These are phyloP conservation scores for Azolla pinnata DNA, from an alignment of 75 land plant species.

Conservation along the genomic window DNA sequence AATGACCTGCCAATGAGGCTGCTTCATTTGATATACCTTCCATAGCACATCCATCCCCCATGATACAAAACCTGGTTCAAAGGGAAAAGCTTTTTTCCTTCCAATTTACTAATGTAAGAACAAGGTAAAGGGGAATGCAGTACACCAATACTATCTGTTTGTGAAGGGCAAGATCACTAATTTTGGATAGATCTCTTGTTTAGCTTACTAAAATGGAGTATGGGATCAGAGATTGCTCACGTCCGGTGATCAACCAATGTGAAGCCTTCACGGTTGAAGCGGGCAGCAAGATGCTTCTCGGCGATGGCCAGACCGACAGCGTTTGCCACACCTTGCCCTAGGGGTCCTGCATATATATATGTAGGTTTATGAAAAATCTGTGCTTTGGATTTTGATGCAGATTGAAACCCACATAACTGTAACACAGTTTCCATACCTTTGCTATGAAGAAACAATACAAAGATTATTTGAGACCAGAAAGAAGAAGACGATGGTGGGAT, in stretches of 20 bases:
- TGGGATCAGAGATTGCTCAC: conserved; percentile 30
- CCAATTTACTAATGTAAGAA: no score
- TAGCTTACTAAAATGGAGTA: no score
- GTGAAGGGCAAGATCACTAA: no score
- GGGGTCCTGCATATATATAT: conserved; percentile 38
- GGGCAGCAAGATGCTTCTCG: conserved; percentile 56
- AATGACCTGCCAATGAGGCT: conserved; percentile 53
- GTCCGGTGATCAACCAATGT: conserved; percentile 52
- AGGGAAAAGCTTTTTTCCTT: no score
- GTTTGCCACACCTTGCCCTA: conserved; percentile 82
- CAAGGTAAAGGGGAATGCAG: no score
- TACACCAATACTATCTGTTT: no score
- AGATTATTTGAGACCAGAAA: no score
- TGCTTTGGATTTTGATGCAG: neutral
- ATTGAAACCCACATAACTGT: no score
- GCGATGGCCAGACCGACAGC: conserved; percentile 68
- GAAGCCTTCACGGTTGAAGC: conserved; percentile 52
- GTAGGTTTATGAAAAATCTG: neutral
- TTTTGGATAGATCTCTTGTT: no score
- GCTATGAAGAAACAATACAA: no score
- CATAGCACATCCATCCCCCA: conserved; percentile 79
- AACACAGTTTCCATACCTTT: no score
- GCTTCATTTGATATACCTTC: conserved; percentile 68
- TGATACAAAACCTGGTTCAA: conserved; percentile 53
- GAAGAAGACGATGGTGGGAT: no score